Percentiles rank a stretch among this genome's conserved stretches.
Evolutionary conservation across 106 monocot genomes (phyloP).

Genomic region (Allium fistulosum): DNA sequence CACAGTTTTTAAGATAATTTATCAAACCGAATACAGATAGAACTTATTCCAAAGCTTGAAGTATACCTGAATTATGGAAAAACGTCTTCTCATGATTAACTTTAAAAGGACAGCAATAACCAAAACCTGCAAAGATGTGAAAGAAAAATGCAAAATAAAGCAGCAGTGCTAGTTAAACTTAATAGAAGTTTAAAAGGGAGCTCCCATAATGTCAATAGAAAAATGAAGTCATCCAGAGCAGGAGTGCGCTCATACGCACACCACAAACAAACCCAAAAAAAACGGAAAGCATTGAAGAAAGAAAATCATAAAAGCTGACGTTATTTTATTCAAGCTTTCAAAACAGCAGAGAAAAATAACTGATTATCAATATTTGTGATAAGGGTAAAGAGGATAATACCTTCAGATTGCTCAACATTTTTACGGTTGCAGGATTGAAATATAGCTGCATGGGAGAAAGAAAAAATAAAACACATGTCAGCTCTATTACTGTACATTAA

Average conservation of each 20-base stretch:
- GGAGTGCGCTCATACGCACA: not conserved
- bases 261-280: not conserved
- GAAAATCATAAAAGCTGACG: not conserved
- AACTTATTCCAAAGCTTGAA: not conserved
- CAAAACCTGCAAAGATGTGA: conserved; percentile 45
- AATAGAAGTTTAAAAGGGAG: no score
- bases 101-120: conserved; percentile 90
- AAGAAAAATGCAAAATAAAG: not conserved
- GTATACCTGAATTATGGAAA: conserved; percentile 89
- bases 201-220: not conserved
- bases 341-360: not conserved
- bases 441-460: conserved; percentile 47
- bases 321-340: not conserved
- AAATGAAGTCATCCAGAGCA: not conserved
- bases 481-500: not conserved
- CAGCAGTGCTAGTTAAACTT: no score
- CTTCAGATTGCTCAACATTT: conserved; percentile 84
- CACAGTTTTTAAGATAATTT: not conserved
- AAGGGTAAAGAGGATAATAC: conserved; percentile 17
- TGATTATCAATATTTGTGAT: no score
- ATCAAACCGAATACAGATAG: not conserved
- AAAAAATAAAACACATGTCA: not conserved
- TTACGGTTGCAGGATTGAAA: conserved; percentile 75
- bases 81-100: conserved; percentile 85
- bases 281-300: not conserved